Conservation (phyloP, 768 basidiomycete genomes). For the Pholiota molesta region DNA sequence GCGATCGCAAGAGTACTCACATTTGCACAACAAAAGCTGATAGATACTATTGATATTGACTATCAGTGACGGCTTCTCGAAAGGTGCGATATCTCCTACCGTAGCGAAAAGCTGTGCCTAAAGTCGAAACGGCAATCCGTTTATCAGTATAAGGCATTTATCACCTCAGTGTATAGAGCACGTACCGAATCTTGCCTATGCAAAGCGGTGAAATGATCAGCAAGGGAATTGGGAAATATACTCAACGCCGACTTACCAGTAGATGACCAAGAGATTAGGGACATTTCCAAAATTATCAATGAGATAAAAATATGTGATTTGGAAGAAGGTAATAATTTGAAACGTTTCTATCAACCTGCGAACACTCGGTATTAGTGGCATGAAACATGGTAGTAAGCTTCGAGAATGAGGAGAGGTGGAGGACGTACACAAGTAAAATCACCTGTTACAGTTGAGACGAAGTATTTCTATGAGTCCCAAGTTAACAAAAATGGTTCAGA, state of each 20-base stretch:
- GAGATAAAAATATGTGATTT: slow-evolving; percentile 20
- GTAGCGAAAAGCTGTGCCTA: slow-evolving; percentile 12
- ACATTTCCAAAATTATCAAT: slow-evolving; percentile 25
- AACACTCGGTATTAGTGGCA: background rate
- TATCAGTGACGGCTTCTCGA: background rate
- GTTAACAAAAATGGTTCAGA: background rate
- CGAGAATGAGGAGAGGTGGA: background rate
- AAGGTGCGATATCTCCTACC: background rate
- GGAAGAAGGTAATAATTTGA: slow-evolving; percentile 21
- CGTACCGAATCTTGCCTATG: slow-evolving; percentile 13
- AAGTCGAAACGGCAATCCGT: background rate
- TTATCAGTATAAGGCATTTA: background rate
- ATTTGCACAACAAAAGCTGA: slow-evolving; percentile 25
- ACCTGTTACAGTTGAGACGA: background rate
- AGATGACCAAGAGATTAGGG: slow-evolving; percentile 12
- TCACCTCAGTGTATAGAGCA: too few relatives aligned
- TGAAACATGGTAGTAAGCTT: background rate
- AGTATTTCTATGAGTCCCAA: background rate
- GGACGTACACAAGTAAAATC: slow-evolving; percentile 9
- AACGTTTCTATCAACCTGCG: slow-evolving; percentile 22
- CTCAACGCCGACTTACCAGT: slow-evolving; percentile 14
- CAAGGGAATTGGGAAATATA: background rate
- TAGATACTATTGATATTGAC: slow-evolving; percentile 14
- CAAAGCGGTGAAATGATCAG: background rate
- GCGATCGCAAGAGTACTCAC: slow-evolving; percentile 8